Conservation (phyloP, 2,329 filamentous ascomycete species). For the Pestalotiopsis sp. region DNA sequence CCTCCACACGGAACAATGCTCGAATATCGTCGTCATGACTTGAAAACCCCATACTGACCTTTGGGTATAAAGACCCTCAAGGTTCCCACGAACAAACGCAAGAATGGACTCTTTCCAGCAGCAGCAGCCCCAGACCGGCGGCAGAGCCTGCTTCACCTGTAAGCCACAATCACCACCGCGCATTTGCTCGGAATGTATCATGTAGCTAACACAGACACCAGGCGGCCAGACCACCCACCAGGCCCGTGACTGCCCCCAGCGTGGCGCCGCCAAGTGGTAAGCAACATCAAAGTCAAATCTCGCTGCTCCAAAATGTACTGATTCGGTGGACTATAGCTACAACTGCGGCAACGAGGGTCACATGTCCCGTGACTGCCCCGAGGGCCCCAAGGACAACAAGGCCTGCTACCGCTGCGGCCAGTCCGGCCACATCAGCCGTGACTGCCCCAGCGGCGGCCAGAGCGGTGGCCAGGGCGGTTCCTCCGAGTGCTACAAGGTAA, state of each 20-base stretch:
- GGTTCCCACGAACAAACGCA: conserved; percentile 11
- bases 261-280: conserved; percentile 81
- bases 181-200: not conserved
- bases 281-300: conserved; percentile 29
- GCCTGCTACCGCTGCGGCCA: conserved; percentile 79
- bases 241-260: conserved; percentile 86
- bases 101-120: conserved; percentile 44
- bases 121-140: conserved; percentile 18
- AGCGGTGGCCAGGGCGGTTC: conserved; percentile 44
- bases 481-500: conserved; percentile 87
- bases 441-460: conserved; percentile 64
- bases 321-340: conserved; percentile 26
- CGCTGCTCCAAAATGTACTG: not conserved
- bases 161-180: conserved; percentile 31
- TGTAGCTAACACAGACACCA: conserved; percentile 38
- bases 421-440: conserved; percentile 88
- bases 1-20: not conserved
- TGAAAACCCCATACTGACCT: not conserved
- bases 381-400: conserved; percentile 84
- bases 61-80: not conserved
- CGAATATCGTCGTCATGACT: not conserved
- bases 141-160: conserved; percentile 56
- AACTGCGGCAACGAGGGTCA: conserved; percentile 64
- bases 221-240: conserved; percentile 73
- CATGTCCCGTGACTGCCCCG: conserved; percentile 83